Evolutionary conservation across 2,329 filamentous ascomycete genomes (phyloP), one percentile per base, ranked within the genome.

Genomic region (Colletotrichum australisinense): DNA sequence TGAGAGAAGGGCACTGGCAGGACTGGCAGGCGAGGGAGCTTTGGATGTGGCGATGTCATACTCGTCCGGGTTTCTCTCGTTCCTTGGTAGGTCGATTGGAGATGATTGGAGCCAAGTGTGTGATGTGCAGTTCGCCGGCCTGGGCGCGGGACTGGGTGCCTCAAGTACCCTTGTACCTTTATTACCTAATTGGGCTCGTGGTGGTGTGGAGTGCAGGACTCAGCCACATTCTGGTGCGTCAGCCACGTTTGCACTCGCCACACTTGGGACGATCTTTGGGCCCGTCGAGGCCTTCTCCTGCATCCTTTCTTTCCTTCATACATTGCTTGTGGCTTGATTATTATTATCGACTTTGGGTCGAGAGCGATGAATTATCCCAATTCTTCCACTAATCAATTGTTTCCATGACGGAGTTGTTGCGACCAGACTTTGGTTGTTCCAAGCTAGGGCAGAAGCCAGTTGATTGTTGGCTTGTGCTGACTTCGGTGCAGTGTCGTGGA

Each of bases 201-300:
- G 35, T 3, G 35, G 35, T n/a, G 19, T n/a, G 42, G 42, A n/a
- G 19, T 57, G 55, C 2, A 19, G 14, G 1, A 26, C 71, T 70
- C 55, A 65, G 71, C 71, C 71, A 73, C 67, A 66, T 2, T 30
- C 22, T 1, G 16, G 35, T 8, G 19, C 22, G 5, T 38, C 26
- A 72, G 63, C 69, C 69, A 72, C 35, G 26, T n/a, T 7, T 14
- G n/a, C 69, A 67, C 63, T 72, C 57, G 63, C 69, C 69, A 72
- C 69, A 72, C 12, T 4, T 53, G 26, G n/a, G 32, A 46, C 22
- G 30, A 42, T 67, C 22, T 14, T 22, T 24, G 32, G 9, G 16
- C 14, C 9, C 4, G 38, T n/a, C 14, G 19, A 9, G 28, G 9
- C 60, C 35, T 16, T 52, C 24, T 63, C 19, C n/a, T 38, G 35